A percentile compares a stretch with the other conserved stretches of the same genome.
phyloP scores from a whole-genome alignment of 2,329 filamentous ascomycete species.

The Scedosporium aurantiacum region DNA sequence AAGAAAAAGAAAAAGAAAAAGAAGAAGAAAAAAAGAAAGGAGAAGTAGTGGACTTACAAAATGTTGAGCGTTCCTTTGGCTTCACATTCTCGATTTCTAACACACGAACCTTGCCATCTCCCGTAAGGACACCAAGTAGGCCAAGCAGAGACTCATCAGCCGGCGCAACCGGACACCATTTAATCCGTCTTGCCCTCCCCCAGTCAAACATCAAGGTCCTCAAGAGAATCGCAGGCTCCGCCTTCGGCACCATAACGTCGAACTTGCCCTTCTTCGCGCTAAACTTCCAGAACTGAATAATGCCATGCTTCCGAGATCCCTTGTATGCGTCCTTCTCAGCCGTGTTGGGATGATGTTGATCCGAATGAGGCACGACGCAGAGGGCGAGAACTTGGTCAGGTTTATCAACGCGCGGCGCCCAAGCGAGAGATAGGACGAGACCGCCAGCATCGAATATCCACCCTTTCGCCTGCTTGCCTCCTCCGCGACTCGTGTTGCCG shows the following conservation, averaged over 20 bases:
- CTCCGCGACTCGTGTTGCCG: conserved; percentile 11
- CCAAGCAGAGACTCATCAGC: conserved; percentile 19
- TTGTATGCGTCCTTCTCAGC: conserved; percentile 25
- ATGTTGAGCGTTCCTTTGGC: conserved; percentile 17
- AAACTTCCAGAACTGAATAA: conserved; percentile 43
- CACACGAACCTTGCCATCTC: conserved; percentile 39
- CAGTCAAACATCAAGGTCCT: conserved; percentile 37
- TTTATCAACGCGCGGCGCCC: conserved; percentile 31
- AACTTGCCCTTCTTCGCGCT: conserved; percentile 16
- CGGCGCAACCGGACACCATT: conserved; percentile 39
- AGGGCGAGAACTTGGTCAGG: conserved; percentile 37
- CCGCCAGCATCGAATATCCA: conserved; percentile 46
- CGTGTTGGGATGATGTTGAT: conserved; percentile 30
- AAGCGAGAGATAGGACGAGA: conserved; percentile 39
- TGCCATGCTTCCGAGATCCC: conserved; percentile 30
- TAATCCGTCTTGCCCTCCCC: conserved; percentile 37
- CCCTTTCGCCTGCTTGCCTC: conserved; percentile 23
- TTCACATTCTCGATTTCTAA: conserved; percentile 27
- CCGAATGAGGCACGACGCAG: conserved; percentile 36
- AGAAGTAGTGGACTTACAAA: conserved; percentile 24
- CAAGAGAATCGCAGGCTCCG: conserved; percentile 24
- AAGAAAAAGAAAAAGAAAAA: not conserved
- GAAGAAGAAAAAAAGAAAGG: not conserved
- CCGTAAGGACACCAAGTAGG: conserved; percentile 37
- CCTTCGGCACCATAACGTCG: conserved; percentile 23